Conservation (phyloP, 2,329 filamentous ascomycete species). For the Colletotrichum eleusines region DNA sequence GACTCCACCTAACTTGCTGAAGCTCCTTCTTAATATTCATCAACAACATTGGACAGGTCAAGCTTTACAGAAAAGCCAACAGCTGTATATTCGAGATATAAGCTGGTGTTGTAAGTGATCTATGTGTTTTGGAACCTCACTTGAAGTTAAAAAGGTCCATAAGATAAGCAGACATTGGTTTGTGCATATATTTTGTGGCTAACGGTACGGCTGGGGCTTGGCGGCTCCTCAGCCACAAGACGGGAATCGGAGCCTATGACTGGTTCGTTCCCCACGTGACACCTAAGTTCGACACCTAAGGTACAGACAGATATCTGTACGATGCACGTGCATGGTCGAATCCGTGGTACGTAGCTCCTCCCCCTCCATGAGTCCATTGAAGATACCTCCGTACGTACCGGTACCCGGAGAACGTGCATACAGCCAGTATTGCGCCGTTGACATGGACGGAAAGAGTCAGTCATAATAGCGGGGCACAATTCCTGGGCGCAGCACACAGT, state of each 20-base stretch:
- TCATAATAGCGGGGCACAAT: neutral
- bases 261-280: no score
- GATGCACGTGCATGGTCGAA: constrained; percentile 4
- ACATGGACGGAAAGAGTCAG: constrained; percentile 10
- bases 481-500: neutral
- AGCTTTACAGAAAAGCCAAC: neutral
- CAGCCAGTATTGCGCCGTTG: no score
- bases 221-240: neutral
- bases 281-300: no score
- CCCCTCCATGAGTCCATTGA: no score
- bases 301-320: no score
- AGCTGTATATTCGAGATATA: neutral
- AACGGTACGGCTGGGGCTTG: neutral
- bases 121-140: no score
- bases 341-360: constrained; percentile 31
- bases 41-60: neutral
- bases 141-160: no score
- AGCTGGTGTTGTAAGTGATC: neutral
- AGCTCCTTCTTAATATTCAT: neutral
- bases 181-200: neutral
- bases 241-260: neutral
- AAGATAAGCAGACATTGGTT: neutral
- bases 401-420: no score
- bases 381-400: no score
- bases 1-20: neutral